phyloP scores from a whole-genome alignment of 1,284 basidiomycete species.

The Cystobasidium slooffiae region DNA sequence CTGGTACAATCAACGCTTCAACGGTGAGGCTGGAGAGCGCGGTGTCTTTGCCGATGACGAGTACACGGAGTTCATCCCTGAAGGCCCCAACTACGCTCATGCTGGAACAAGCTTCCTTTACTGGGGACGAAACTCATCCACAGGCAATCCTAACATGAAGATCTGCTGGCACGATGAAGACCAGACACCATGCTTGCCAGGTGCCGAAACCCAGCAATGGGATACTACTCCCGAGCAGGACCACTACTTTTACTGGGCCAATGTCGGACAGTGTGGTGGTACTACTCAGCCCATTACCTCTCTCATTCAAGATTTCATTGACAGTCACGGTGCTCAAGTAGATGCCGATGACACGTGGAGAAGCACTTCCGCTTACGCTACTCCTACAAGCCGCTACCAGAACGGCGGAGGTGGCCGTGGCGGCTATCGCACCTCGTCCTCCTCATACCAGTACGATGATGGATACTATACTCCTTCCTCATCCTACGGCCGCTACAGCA shows the following conservation, averaged over 20 bases:
- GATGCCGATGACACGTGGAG: constrained; percentile 26
- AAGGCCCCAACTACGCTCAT: constrained; percentile 35
- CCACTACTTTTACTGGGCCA: constrained; percentile 43
- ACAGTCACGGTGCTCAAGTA: constrained; percentile 28
- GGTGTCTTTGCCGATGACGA: constrained; percentile 42
- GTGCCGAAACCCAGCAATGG: constrained; percentile 15
- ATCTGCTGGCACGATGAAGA: constrained; percentile 46
- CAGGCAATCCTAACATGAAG: constrained; percentile 35
- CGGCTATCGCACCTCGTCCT: not conserved
- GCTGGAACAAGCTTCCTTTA: constrained; percentile 43
- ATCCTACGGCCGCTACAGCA: not conserved
- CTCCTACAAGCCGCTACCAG: not conserved
- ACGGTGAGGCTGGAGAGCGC: constrained; percentile 47
- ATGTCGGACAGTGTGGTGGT: constrained; percentile 41
- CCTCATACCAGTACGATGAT: not conserved
- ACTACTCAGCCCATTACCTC: not conserved
- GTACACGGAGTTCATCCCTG: constrained; percentile 43
- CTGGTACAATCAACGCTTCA: constrained; percentile 44
- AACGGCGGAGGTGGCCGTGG: constrained; percentile 4
- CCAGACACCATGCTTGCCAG: constrained; percentile 29
- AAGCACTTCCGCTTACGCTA: constrained; percentile 13
- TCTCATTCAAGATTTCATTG: constrained; percentile 38
- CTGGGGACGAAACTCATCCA: constrained; percentile 41
- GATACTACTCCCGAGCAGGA: constrained; percentile 19
- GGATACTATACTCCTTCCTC: constrained; percentile 11